Evolutionary conservation across 805 yeast genomes (phyloP).

Genomic region (Saccharomyces jurei): DNA sequence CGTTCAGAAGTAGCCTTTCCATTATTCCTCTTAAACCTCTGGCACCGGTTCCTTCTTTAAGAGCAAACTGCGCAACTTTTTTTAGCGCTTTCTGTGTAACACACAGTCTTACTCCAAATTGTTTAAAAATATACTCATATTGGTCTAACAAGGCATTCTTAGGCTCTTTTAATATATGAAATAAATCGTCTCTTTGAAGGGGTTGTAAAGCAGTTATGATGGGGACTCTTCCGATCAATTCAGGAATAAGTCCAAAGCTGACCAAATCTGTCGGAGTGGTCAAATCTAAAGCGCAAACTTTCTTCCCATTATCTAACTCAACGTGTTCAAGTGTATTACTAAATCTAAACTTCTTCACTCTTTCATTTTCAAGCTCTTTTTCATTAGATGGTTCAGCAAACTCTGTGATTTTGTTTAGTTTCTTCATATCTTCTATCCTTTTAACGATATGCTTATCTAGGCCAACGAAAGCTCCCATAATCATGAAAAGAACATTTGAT

Average conservation of each 20-base stretch:
- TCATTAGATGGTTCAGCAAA: neutral
- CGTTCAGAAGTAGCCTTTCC: constrained; percentile 43
- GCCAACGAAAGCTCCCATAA: constrained; percentile 59
- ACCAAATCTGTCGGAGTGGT: constrained; percentile 45
- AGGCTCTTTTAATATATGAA: constrained; percentile 46
- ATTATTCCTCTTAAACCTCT: constrained; percentile 49
- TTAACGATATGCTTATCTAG: constrained; percentile 40
- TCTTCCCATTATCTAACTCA: constrained; percentile 32
- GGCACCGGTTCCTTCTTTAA: constrained; percentile 52
- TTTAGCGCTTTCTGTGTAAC: constrained; percentile 42
- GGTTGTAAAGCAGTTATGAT: constrained; percentile 43
- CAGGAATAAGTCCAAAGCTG: constrained; percentile 51
- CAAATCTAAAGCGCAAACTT: constrained; percentile 37
- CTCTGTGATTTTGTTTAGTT: constrained; percentile 9
- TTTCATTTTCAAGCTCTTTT: constrained; percentile 5
- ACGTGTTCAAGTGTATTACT: constrained; percentile 30
- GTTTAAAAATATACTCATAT: constrained; percentile 45
- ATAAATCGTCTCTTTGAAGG: constrained; percentile 38
- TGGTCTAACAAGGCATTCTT: constrained; percentile 47
- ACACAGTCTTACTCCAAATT: constrained; percentile 43
- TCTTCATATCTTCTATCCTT: constrained; percentile 29
- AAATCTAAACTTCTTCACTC: constrained; percentile 12
- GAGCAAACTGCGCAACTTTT: constrained; percentile 42
- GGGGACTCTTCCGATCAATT: constrained; percentile 52
- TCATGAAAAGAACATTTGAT: constrained; percentile 45